Conservation (phyloP, 1,284 basidiomycete genomes). For the Tylopilus sp. region DNA sequence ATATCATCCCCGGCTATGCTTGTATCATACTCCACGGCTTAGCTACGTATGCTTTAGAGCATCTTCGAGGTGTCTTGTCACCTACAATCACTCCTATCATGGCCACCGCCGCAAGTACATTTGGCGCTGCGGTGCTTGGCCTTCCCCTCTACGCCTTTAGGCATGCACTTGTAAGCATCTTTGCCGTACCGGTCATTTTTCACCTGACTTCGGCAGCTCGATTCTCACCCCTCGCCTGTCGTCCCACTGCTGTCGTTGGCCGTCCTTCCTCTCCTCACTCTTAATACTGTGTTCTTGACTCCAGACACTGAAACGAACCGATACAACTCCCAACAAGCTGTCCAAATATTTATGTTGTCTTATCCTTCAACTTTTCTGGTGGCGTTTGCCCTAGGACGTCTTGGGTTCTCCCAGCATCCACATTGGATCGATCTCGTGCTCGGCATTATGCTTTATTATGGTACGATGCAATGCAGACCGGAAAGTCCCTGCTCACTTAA, state of each 20-base stretch:
- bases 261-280: slow-evolving; percentile 56
- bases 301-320: slow-evolving; percentile 49
- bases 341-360: slow-evolving; percentile 52
- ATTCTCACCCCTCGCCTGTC: slow-evolving; percentile 36
- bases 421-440: slow-evolving; percentile 53
- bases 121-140: slow-evolving; percentile 60
- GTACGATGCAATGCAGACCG: slow-evolving; percentile 35
- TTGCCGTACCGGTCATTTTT: not conserved
- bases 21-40: slow-evolving; percentile 57
- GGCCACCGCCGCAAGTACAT: slow-evolving; percentile 48
- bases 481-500: slow-evolving; percentile 3
- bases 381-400: slow-evolving; percentile 44
- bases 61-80: slow-evolving; percentile 53
- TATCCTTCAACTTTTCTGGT: slow-evolving; percentile 46
- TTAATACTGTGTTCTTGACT: slow-evolving; percentile 51
- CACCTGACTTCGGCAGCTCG: slow-evolving; percentile 32
- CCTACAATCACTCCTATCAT: slow-evolving; percentile 52
- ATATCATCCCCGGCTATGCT: slow-evolving; percentile 56
- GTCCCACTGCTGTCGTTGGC: slow-evolving; percentile 52
- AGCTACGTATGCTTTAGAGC: slow-evolving; percentile 55
- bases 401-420: slow-evolving; percentile 53
- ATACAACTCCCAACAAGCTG: slow-evolving; percentile 43
- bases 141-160: slow-evolving; percentile 60
- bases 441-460: slow-evolving; percentile 51
- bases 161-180: slow-evolving; percentile 48